Conservation (phyloP, 257 asterid species). For the Pogostemon cablin region DNA sequence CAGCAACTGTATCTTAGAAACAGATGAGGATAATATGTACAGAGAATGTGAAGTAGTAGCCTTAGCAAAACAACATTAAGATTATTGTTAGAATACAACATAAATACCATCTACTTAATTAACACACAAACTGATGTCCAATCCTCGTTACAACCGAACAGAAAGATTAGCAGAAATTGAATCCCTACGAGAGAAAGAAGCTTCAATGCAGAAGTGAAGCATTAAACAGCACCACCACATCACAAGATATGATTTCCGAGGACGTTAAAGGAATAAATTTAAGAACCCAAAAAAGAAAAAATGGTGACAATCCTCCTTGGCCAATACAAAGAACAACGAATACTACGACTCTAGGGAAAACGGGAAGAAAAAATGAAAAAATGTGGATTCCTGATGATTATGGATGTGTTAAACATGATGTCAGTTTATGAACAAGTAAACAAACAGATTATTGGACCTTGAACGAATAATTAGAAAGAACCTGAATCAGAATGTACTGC, state of each 20-base stretch:
- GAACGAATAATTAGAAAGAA: background rate
- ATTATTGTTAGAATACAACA: conserved; percentile 1
- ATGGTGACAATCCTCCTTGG: background rate
- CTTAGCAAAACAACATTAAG: conserved; percentile 6
- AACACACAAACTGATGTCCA: conserved; percentile 37
- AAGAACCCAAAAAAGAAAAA: conserved; percentile 11
- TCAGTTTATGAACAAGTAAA: conserved; percentile 62
- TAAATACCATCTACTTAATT: conserved; percentile 17
- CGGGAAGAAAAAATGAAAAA: conserved; percentile 39
- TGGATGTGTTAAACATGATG: conserved; percentile 44
- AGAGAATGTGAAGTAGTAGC: background rate
- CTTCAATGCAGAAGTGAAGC: conserved; percentile 42
- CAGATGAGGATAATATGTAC: background rate
- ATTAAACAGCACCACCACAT: conserved; percentile 30
- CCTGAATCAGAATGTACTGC: conserved; percentile 52
- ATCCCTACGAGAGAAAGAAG: conserved; percentile 27
- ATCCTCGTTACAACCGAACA: conserved; percentile 36
- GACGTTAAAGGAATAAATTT: background rate
- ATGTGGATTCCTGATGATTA: conserved; percentile 41
- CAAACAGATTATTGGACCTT: conserved; percentile 19
- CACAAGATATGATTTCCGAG: background rate
- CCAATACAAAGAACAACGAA: conserved; percentile 21
- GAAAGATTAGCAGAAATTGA: conserved; percentile 30
- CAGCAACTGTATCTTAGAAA: too few species aligned
- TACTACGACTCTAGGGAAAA: conserved; percentile 13